Percentiles rank a stretch among this genome's conserved stretches.
These are phyloP conservation scores for Phytophthora lateralis DNA, from an alignment of 352 stramenopile species.

Conservation along the genomic window DNA sequence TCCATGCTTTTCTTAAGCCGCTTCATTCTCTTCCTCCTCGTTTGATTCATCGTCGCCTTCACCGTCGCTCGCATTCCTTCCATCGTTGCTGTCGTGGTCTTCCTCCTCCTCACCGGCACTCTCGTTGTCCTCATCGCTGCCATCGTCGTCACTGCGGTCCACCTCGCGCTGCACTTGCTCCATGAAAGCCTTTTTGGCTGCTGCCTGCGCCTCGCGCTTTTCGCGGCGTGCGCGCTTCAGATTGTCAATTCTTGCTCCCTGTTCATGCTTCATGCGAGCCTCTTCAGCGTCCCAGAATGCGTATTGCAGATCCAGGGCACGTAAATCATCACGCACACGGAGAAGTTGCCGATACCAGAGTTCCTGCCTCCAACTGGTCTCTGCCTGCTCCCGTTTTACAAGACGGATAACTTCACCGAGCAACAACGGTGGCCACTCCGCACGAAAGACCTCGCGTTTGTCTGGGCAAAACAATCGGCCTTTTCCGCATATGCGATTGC, in stretches of 20 bases:
- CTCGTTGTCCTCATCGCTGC: conserved; percentile 27
- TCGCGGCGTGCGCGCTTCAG: conserved; percentile 57
- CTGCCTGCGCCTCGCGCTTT: conserved; percentile 58
- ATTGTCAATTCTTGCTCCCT: conserved; percentile 47
- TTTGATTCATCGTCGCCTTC: conserved; percentile 26
- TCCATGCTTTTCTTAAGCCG: background rate
- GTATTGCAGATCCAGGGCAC: conserved; percentile 64
- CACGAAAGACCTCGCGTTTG: conserved; percentile 47
- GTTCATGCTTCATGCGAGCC: conserved; percentile 46
- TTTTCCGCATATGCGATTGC: conserved; percentile 65
- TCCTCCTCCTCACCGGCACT: conserved; percentile 20
- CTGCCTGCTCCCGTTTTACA: conserved; percentile 46
- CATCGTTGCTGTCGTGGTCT: conserved; percentile 14
- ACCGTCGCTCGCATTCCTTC: conserved; percentile 32
- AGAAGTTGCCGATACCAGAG: conserved; percentile 59
- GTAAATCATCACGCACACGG: conserved; percentile 70
- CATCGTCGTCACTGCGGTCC: conserved; percentile 12
- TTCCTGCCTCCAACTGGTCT: conserved; percentile 35
- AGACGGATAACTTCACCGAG: conserved; percentile 66
- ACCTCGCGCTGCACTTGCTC: conserved; percentile 43
- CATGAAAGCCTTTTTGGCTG: conserved; percentile 64
- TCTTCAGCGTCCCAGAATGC: conserved; percentile 69
- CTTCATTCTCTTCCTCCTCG: conserved; percentile 19
- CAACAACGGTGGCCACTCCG: conserved; percentile 61
- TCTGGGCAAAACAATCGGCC: conserved; percentile 53